phyloP scores from a whole-genome alignment of 2,329 filamentous ascomycete species.

The Clarireedia monteithiana region DNA sequence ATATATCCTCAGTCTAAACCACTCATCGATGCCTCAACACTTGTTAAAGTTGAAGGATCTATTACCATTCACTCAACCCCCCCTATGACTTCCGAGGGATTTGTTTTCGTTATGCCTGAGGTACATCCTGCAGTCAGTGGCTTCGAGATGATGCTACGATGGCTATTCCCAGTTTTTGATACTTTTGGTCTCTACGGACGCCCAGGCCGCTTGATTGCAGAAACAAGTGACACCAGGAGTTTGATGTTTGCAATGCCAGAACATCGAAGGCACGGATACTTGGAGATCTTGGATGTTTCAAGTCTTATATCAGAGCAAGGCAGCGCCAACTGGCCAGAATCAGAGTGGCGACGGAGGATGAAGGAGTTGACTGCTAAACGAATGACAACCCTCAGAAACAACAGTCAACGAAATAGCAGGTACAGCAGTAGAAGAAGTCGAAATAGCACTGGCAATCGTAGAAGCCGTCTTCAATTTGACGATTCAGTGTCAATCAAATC shows the following conservation, averaged over 20 bases:
- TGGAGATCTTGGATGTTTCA: constrained; percentile 82
- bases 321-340: constrained; percentile 71
- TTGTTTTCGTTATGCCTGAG: constrained; percentile 97
- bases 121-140: constrained; percentile 83
- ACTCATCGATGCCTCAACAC: constrained; percentile 85
- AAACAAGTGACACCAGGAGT: constrained; percentile 76
- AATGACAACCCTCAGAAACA: constrained; percentile 56
- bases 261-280: constrained; percentile 77
- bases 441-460: constrained; percentile 44
- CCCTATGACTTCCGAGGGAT: constrained; percentile 76
- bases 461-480: constrained; percentile 48
- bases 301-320: constrained; percentile 71
- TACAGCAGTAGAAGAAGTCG: constrained; percentile 50
- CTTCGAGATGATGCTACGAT: constrained; percentile 91
- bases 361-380: constrained; percentile 81
- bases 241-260: constrained; percentile 98
- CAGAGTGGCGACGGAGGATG: constrained; percentile 81
- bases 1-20: constrained; percentile 94
- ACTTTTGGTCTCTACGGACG: constrained; percentile 87
- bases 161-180: constrained; percentile 89
- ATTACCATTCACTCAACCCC: constrained; percentile 80
- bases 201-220: constrained; percentile 77
- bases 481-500: constrained; percentile 44
- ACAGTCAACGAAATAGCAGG: constrained; percentile 31
- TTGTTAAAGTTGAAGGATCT: constrained; percentile 87